Evolutionary conservation across 192 early-diverging fungal genomes (phyloP).

Genomic region (Umbelopsis ramanniana): DNA sequence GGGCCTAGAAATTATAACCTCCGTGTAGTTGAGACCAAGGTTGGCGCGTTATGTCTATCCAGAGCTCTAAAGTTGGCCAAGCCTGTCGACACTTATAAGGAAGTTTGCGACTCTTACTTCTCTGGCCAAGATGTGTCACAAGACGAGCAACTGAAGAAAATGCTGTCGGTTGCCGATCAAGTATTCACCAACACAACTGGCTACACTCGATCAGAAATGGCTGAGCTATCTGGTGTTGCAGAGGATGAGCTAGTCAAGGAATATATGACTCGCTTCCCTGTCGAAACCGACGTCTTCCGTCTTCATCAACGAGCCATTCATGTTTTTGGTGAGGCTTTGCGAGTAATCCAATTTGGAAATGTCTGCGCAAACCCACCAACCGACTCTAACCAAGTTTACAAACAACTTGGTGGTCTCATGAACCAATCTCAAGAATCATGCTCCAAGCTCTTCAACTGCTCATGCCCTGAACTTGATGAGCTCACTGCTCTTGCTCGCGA

Average conservation of each 20-base stretch:
- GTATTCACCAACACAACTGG: constrained; percentile 43
- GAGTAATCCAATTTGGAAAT: constrained; percentile 77
- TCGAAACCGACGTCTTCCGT: constrained; percentile 65
- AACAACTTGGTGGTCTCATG: constrained; percentile 84
- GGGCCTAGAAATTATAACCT: constrained; percentile 91
- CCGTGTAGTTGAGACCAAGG: constrained; percentile 88
- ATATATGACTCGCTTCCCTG: constrained; percentile 46
- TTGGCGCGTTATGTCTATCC: constrained; percentile 72
- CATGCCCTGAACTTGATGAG: constrained; percentile 83
- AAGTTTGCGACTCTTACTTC: constrained; percentile 55
- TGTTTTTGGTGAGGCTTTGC: constrained; percentile 77
- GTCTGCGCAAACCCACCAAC: constrained; percentile 52
- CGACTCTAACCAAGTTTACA: constrained; percentile 35
- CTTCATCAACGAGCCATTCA: constrained; percentile 83
- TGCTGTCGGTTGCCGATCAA: constrained; percentile 35
- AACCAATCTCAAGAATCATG: constrained; percentile 87
- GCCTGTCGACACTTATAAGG: constrained; percentile 45
- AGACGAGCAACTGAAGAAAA: constrained; percentile 32
- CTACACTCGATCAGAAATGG: constrained; percentile 47
- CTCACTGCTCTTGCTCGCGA: constrained; percentile 64
- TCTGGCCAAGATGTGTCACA: constrained; percentile 27
- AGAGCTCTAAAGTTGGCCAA: constrained; percentile 48
- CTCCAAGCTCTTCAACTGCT: constrained; percentile 81
- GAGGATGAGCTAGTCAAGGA: constrained; percentile 40
- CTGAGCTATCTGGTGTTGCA: constrained; percentile 36